Conservation (phyloP, 768 basidiomycete species). For the Mycena alexandri region DNA sequence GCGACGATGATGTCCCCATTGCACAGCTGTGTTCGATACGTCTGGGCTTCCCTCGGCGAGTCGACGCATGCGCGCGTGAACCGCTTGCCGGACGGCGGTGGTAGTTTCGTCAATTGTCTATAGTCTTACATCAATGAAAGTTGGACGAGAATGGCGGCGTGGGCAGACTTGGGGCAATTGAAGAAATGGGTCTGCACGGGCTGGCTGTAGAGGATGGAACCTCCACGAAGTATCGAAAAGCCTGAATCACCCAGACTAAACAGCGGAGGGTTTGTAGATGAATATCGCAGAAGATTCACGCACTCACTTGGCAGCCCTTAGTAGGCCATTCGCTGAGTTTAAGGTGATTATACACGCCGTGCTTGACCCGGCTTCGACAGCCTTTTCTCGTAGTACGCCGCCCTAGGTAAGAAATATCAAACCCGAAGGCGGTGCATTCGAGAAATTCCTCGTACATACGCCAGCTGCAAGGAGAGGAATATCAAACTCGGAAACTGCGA, state of each 20-base stretch:
- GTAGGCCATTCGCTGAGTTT: conserved; percentile 63
- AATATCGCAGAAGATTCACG: conserved; percentile 32
- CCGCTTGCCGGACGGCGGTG: conserved; percentile 37
- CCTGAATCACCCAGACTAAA: conserved; percentile 66
- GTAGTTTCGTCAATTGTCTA: conserved; percentile 40
- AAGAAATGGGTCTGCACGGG: conserved; percentile 37
- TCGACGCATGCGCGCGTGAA: conserved; percentile 37
- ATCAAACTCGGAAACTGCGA: conserved; percentile 26
- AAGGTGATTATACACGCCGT: conserved; percentile 67
- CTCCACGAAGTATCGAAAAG: conserved; percentile 62
- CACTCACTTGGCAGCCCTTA: conserved; percentile 73
- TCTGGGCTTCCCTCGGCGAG: conserved; percentile 37
- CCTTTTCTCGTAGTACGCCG: conserved; percentile 43
- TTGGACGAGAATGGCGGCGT: conserved; percentile 13
- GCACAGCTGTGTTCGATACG: conserved; percentile 30
- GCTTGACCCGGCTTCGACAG: conserved; percentile 55
- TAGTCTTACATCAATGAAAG: conserved; percentile 23
- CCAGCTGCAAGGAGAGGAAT: conserved; percentile 36
- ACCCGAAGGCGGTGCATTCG: conserved; percentile 18
- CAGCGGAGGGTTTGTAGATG: conserved; percentile 20
- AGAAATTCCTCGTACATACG: conserved; percentile 62
- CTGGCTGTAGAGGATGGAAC: conserved; percentile 54
- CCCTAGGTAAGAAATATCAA: background rate
- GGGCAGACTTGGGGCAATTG: conserved; percentile 35
- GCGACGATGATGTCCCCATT: conserved; percentile 35